Evolutionary conservation across 805 yeast genomes (phyloP).

Genomic region (Starmera quercuum): DNA sequence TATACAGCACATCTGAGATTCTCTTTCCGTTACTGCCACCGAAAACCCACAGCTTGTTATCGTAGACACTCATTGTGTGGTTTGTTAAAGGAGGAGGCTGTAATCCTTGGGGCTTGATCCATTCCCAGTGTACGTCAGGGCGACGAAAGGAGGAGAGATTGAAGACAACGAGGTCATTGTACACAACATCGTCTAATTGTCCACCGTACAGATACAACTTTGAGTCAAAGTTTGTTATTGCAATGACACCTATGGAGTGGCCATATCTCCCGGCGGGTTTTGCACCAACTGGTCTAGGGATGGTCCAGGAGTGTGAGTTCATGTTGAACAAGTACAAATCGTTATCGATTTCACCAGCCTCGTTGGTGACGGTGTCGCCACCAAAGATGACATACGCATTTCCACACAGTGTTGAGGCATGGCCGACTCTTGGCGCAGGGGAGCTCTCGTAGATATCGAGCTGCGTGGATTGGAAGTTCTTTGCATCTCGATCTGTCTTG

Average conservation of each 20-base stretch:
- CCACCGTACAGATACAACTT: conserved; percentile 88
- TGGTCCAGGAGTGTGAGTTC: conserved; percentile 70
- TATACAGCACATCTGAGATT: conserved; percentile 70
- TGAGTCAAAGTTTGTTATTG: conserved; percentile 48
- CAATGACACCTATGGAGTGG: conserved; percentile 76
- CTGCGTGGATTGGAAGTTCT: conserved; percentile 34
- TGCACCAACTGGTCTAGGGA: conserved; percentile 63
- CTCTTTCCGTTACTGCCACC: conserved; percentile 84
- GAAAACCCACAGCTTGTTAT: conserved; percentile 73
- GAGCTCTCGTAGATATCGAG: conserved; percentile 69
- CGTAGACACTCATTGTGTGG: conserved; percentile 80
- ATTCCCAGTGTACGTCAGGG: conserved; percentile 80
- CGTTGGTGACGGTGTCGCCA: conserved; percentile 87
- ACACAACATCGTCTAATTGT: conserved; percentile 75
- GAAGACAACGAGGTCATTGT: conserved; percentile 78
- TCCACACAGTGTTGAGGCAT: conserved; percentile 85
- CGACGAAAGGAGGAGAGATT: conserved; percentile 82
- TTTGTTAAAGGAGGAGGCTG: conserved; percentile 83
- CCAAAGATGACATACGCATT: conserved; percentile 94
- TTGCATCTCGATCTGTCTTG: conserved; percentile 33
- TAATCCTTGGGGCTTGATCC: conserved; percentile 44
- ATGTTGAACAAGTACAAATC: conserved; percentile 82
- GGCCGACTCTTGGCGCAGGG: conserved; percentile 97
- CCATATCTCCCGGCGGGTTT: conserved; percentile 94
- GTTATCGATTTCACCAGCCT: conserved; percentile 75